Percentiles rank a stretch among this genome's conserved stretches.
Evolutionary conservation across 352 stramenopile genomes (phyloP).

Genomic region (Phytopythium kandeliae): DNA sequence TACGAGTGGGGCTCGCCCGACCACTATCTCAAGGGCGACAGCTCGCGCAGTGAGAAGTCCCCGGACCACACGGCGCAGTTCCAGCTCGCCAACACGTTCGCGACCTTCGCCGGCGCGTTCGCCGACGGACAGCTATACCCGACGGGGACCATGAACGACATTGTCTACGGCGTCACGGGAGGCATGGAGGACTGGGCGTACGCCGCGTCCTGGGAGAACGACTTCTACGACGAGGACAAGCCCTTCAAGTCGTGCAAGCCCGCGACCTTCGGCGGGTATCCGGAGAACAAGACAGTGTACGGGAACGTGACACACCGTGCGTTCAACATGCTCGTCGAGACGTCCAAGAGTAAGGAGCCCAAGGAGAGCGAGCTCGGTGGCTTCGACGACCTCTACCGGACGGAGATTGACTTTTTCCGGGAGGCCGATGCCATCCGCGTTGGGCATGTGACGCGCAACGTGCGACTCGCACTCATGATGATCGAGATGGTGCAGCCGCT

Average conservation of each 20-base stretch:
- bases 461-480: slow-evolving; percentile 92
- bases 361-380: slow-evolving; percentile 60
- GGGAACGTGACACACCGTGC: slow-evolving; percentile 90
- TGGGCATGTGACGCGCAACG: slow-evolving; percentile 94
- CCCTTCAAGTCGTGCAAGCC: slow-evolving; percentile 81
- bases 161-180: slow-evolving; percentile 95
- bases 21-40: slow-evolving; percentile 57
- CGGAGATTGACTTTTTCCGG: slow-evolving; percentile 61
- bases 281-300: slow-evolving; percentile 87
- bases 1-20: slow-evolving; percentile 98
- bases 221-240: slow-evolving; percentile 28
- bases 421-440: slow-evolving; percentile 36
- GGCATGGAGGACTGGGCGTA: slow-evolving; percentile 99
- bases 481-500: slow-evolving; percentile 96
- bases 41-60: slow-evolving; percentile 63
- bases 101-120: slow-evolving; percentile 71
- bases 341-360: slow-evolving; percentile 89
- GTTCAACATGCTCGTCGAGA: slow-evolving; percentile 97
- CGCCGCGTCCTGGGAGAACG: slow-evolving; percentile 86
- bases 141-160: slow-evolving; percentile 92
- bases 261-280: slow-evolving; percentile 89
- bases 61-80: slow-evolving; percentile 74
- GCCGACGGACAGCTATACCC: slow-evolving; percentile 67
- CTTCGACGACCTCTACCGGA: slow-evolving; percentile 55
- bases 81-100: slow-evolving; percentile 50